These are phyloP conservation scores for Syzygium aromaticum DNA, from an alignment of 345 rosid species.

Conservation along the genomic window DNA sequence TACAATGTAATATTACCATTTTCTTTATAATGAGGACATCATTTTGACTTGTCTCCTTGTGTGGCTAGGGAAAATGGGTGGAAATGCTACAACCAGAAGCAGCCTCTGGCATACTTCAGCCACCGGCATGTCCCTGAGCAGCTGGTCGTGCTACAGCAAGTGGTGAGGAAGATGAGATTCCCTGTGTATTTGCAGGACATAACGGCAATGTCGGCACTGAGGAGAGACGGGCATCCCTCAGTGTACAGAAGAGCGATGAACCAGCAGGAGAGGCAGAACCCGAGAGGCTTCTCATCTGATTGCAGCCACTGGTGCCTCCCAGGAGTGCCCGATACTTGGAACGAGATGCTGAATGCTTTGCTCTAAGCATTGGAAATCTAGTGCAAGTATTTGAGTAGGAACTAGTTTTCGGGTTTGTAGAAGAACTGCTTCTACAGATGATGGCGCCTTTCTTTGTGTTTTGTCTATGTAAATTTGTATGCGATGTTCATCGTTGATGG, in stretches of 20 bases:
- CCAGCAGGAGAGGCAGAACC: slow-evolving; percentile 47
- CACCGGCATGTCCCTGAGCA: slow-evolving; percentile 63
- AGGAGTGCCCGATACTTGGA: slow-evolving; percentile 93
- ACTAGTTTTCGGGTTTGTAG: background rate
- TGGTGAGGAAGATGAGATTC: slow-evolving; percentile 56
- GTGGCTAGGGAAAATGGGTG: slow-evolving; percentile 66
- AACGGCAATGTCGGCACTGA: slow-evolving; percentile 67
- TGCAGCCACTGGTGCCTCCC: slow-evolving; percentile 99
- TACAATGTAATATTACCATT: background rate
- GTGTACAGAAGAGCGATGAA: slow-evolving; percentile 54
- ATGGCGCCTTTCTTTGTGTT: background rate
- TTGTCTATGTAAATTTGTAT: background rate
- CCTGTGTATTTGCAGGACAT: slow-evolving; percentile 73
- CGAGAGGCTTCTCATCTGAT: slow-evolving; percentile 39
- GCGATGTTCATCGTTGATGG: background rate
- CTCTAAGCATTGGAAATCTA: slow-evolving; percentile 15
- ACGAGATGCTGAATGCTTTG: slow-evolving; percentile 65
- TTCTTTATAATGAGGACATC: background rate
- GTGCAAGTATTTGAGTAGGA: background rate
- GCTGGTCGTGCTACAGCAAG: slow-evolving; percentile 56
- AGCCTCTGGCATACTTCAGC: slow-evolving; percentile 47
- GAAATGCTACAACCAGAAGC: slow-evolving; percentile 77
- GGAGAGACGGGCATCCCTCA: slow-evolving; percentile 91
- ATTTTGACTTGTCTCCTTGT: background rate
- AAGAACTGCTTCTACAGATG: background rate